A percentile compares a stretch with the other conserved stretches of the same genome.
These are phyloP conservation scores for Obba rivulosa DNA, from an alignment of 768 basidiomycete species.

Conservation along the genomic window DNA sequence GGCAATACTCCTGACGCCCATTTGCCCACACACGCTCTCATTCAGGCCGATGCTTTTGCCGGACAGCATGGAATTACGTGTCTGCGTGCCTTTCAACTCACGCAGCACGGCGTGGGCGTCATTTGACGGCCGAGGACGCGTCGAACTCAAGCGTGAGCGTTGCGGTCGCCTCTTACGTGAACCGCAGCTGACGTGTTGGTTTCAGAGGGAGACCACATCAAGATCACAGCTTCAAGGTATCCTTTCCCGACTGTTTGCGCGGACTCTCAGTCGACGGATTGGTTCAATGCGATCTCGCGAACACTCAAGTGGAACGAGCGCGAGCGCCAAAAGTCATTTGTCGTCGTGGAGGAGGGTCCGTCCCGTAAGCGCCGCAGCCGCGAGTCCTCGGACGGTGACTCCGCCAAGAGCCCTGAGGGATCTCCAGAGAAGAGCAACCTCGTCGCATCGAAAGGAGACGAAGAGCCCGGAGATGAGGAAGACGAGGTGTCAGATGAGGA, in stretches of 20 bases:
- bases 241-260: constrained; percentile 99
- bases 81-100: constrained; percentile 99
- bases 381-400: constrained; percentile 25
- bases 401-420: constrained; percentile 14
- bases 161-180: neutral
- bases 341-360: constrained; percentile 90
- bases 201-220: constrained; percentile 98
- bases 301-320: constrained; percentile 99
- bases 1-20: constrained; percentile 91
- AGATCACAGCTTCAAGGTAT: constrained; percentile 93
- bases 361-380: constrained; percentile 6
- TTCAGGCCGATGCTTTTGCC: constrained; percentile 99
- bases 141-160: constrained; percentile 88
- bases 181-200: constrained; percentile 3
- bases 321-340: constrained; percentile 97
- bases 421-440: constrained; percentile 25
- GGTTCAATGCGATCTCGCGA: constrained; percentile 96
- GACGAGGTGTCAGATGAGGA: constrained; percentile 51
- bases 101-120: constrained; percentile 98
- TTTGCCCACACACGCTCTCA: constrained; percentile 96
- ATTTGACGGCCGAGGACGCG: constrained; percentile 94
- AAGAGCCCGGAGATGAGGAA: constrained; percentile 29
- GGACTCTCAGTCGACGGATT: constrained; percentile 95
- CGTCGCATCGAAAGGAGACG: constrained; percentile 43
- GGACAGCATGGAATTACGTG: constrained; percentile 96